Evolutionary conservation across 345 rosid genomes (phyloP).

Genomic region (Rhodamnia argentea): DNA sequence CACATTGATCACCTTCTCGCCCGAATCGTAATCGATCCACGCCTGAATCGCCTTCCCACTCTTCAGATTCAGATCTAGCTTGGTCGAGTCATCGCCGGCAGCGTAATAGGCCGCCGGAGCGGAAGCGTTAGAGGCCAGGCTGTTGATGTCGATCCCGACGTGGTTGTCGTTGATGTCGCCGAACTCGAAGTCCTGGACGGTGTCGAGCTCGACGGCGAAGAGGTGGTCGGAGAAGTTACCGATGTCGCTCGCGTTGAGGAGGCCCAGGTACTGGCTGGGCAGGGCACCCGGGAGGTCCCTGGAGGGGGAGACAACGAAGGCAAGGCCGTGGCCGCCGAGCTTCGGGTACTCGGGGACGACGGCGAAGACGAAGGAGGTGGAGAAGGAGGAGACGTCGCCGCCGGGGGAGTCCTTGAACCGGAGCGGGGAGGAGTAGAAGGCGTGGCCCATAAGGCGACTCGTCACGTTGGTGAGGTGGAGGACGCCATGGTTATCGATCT

Average conservation of each 20-base stretch:
- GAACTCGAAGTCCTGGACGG: constrained; percentile 67
- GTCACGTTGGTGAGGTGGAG: constrained; percentile 52
- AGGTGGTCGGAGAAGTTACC: constrained; percentile 53
- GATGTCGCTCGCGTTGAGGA: constrained; percentile 38
- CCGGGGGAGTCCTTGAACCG: constrained; percentile 40
- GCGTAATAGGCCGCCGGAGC: constrained; percentile 31
- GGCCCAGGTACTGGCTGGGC: constrained; percentile 76
- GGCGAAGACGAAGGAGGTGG: constrained; percentile 65
- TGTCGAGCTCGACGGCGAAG: constrained; percentile 78
- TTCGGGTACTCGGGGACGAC: constrained; percentile 52
- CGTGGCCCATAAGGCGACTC: constrained; percentile 50
- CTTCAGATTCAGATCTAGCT: constrained; percentile 41
- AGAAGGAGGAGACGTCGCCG: constrained; percentile 52
- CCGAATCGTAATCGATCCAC: constrained; percentile 79
- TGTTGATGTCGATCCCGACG: constrained; percentile 69
- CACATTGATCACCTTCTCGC: constrained; percentile 26
- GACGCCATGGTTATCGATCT: constrained; percentile 43
- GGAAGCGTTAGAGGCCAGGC: constrained; percentile 39
- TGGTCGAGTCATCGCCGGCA: constrained; percentile 5
- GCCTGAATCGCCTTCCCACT: constrained; percentile 51
- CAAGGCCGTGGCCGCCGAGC: constrained; percentile 86
- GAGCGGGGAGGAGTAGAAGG: constrained; percentile 51
- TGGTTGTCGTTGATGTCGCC: constrained; percentile 72
- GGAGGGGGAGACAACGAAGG: constrained; percentile 53
- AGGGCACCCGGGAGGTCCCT: constrained; percentile 19